These are phyloP conservation scores for Xenosphaeropsis pyriputrescens DNA, from an alignment of 2,329 filamentous ascomycete genomes.

Conservation along the genomic window DNA sequence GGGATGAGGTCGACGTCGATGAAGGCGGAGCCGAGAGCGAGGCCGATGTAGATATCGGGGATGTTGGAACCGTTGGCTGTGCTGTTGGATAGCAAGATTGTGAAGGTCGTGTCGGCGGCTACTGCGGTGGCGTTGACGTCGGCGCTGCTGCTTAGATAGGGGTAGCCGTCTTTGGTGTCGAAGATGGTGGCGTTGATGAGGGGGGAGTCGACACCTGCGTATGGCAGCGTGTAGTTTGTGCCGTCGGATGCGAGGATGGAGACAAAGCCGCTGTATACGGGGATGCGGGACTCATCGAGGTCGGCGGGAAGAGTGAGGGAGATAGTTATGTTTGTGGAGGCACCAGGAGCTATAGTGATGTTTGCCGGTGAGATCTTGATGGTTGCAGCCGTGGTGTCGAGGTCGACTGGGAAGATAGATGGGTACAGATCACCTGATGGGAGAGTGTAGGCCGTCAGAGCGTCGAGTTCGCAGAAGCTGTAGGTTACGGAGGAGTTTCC, in stretches of 20 bases:
- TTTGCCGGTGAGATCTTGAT: background rate
- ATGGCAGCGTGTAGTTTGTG: conserved; percentile 22
- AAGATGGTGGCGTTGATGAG: conserved; percentile 14
- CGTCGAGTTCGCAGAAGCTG: conserved; percentile 20
- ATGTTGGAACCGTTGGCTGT: no score
- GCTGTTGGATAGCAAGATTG: conserved; percentile 10
- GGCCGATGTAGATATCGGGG: no score
- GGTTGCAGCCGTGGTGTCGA: background rate
- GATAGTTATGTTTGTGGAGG: conserved; percentile 23
- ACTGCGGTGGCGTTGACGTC: conserved; percentile 9
- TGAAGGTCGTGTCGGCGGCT: conserved; percentile 22
- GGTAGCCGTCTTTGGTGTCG: conserved; percentile 3
- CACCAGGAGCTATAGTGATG: conserved; percentile 15
- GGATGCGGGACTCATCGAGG: conserved; percentile 20
- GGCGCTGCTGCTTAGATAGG: conserved; percentile 9
- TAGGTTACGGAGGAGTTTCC: conserved; percentile 33
- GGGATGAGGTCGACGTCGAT: no score
- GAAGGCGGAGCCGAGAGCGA: no score
- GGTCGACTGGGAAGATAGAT: background rate
- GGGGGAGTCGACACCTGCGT: conserved; percentile 24
- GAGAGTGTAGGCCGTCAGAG: conserved; percentile 4
- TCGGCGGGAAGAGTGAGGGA: conserved; percentile 20
- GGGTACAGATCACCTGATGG: background rate
- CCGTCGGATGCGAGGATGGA: conserved; percentile 25
- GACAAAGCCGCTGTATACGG: conserved; percentile 32